Conservation (phyloP, 2,329 filamentous ascomycete genomes). For the Claviceps sp. region DNA sequence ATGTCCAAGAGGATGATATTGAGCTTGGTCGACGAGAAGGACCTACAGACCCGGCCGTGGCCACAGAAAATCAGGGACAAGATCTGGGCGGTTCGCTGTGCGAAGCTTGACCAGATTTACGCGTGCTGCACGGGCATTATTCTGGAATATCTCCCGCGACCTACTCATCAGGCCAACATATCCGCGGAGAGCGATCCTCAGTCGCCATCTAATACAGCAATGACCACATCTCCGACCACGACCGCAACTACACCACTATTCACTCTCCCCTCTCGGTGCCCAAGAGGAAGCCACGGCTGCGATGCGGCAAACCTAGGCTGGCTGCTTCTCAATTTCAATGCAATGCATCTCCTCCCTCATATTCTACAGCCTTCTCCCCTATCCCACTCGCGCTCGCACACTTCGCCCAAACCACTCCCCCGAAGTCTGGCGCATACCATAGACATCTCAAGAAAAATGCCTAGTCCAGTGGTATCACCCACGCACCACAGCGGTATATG, state of each 20-base stretch:
- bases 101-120: constrained; percentile 37
- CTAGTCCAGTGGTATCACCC: constrained; percentile 29
- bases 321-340: constrained; percentile 37
- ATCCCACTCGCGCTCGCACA: constrained; percentile 9
- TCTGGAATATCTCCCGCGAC: constrained; percentile 29
- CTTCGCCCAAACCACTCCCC: constrained; percentile 12
- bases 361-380: constrained; percentile 22
- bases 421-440: constrained; percentile 33
- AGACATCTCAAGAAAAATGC: constrained; percentile 27
- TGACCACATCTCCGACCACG: constrained; percentile 5
- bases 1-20: constrained; percentile 36
- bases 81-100: constrained; percentile 32
- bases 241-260: constrained; percentile 12
- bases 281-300: constrained; percentile 34
- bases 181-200: constrained; percentile 9
- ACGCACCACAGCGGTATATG: constrained; percentile 30
- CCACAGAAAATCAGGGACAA: constrained; percentile 33
- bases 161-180: constrained; percentile 11
- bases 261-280: constrained; percentile 31
- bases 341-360: constrained; percentile 29
- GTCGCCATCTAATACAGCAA: constrained; percentile 11
- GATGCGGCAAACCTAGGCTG: constrained; percentile 41
- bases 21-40: constrained; percentile 28
- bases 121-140: constrained; percentile 30
- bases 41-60: constrained; percentile 30